phyloP scores from a whole-genome alignment of 1,284 basidiomycete genomes.

The Rhodotorula glutinis region DNA sequence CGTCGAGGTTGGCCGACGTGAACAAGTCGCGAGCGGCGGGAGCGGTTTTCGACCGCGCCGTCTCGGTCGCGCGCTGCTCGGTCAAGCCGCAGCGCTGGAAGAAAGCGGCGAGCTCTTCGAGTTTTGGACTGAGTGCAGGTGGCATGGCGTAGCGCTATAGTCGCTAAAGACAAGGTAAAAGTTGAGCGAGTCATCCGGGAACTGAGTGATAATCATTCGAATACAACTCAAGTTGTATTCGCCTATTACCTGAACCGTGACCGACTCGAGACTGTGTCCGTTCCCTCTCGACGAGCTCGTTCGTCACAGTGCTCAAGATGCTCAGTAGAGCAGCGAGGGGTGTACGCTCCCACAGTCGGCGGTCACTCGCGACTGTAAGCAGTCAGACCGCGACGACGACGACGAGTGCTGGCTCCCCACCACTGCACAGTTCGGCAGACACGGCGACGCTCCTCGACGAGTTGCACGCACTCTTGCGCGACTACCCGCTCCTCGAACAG shows the following conservation, averaged over 20 bases:
- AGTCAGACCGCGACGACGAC: background rate
- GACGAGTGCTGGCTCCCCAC: background rate
- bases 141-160: slow-evolving; percentile 3
- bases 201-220: background rate
- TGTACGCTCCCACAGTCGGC: background rate
- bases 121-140: slow-evolving; percentile 17
- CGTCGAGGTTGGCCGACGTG: slow-evolving; percentile 42
- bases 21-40: slow-evolving; percentile 54
- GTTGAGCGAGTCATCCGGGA: no score
- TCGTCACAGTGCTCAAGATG: background rate
- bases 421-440: background rate
- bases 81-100: slow-evolving; percentile 34
- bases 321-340: background rate
- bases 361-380: background rate
- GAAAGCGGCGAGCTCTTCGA: slow-evolving; percentile 22
- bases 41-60: slow-evolving; percentile 43
- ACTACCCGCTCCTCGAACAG: slow-evolving; percentile 21
- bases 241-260: background rate
- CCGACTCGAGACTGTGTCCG: no score
- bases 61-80: slow-evolving; percentile 29
- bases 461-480: background rate
- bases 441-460: slow-evolving; percentile 9
- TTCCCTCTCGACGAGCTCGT: background rate
- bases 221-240: background rate
- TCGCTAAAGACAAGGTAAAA: background rate